Evolutionary conservation across 2,329 filamentous ascomycete species (phyloP), one percentile per base, ranked within the genome.

Genomic region (Bipolaris oryzae): DNA sequence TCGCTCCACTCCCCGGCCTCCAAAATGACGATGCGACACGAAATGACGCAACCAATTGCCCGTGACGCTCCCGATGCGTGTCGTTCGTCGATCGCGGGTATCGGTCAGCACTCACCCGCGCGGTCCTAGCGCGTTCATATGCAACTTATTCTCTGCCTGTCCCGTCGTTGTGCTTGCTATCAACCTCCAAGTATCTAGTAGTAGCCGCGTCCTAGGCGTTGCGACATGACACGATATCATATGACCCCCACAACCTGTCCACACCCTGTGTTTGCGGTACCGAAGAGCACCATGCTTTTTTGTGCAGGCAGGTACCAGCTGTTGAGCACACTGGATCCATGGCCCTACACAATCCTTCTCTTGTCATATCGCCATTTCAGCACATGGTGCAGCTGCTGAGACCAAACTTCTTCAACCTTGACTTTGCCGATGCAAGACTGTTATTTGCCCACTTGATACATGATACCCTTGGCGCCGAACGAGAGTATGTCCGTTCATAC

Each of bases 21-120:
- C 43, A 21, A 34, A 25, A 57, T 48, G 43, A 57, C 34, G 50
- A 53, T 53, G 44, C 50, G 50, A 57, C 54, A 38, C 9, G 18
- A 11, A 44, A 43, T 57, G 54, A 57, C 43, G 54, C 44, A 45
- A 23, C 28, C 28, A 11, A 31, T 11, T 37, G 11, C 16, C 11
- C 25, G 15, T 43, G 47, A 28, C 11, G n/a, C 43, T 34, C 11
- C 25, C 15, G 28, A 53, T 49, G 38, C 54, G 54, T 25, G 41
- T 48, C 50, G 44, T 53, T 57, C 43, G 54, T 42, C 28, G 38
- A 57, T 57, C 44, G 7, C 37, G 31, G 31, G 44, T 28, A 37
- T 20, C 25, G 33, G 20, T 38, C 45, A 34, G 21, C 45, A n/a
- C 33, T 37, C 25, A 21, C 18, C 20, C 13, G 20, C 25, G n/a